Percentiles rank a stretch among this genome's conserved stretches.
Conservation (phyloP, 1,284 basidiomycete species). For the Pyrrhoderma noxium region DNA sequence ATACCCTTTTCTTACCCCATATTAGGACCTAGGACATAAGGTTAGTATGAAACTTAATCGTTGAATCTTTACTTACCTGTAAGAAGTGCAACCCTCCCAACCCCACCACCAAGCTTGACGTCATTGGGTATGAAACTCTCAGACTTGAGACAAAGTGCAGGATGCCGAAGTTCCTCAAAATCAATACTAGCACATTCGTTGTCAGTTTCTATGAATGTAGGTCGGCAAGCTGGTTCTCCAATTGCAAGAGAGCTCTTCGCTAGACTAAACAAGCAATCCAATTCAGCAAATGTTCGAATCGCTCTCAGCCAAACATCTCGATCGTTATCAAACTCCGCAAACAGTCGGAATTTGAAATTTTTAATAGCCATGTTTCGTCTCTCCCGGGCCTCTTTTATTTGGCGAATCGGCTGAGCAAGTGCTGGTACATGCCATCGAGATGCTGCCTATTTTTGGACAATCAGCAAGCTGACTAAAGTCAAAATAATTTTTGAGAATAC, state of each 20-base stretch:
- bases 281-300: constrained; percentile 73
- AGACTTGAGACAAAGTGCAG: constrained; percentile 60
- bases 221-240: constrained; percentile 89
- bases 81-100: constrained; percentile 77
- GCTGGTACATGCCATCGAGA: constrained; percentile 74
- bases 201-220: constrained; percentile 69
- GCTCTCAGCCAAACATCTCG: constrained; percentile 72
- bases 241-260: constrained; percentile 86
- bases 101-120: constrained; percentile 76
- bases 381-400: constrained; percentile 88
- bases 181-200: constrained; percentile 72
- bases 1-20: constrained; percentile 75
- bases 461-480: constrained; percentile 5
- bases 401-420: constrained; percentile 63
- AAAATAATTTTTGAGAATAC: constrained; percentile 30
- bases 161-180: constrained; percentile 82
- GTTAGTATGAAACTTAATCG: background rate
- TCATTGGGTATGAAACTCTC: constrained; percentile 92
- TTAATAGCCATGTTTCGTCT: constrained; percentile 73
- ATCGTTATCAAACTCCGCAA: constrained; percentile 81
- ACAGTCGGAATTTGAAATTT: constrained; percentile 76
- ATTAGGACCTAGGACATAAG: constrained; percentile 62
- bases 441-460: constrained; percentile 41
- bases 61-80: constrained; percentile 57
- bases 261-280: constrained; percentile 92